Conservation (phyloP, 148 eudicot genomes). For the Heliosperma pusillum region DNA sequence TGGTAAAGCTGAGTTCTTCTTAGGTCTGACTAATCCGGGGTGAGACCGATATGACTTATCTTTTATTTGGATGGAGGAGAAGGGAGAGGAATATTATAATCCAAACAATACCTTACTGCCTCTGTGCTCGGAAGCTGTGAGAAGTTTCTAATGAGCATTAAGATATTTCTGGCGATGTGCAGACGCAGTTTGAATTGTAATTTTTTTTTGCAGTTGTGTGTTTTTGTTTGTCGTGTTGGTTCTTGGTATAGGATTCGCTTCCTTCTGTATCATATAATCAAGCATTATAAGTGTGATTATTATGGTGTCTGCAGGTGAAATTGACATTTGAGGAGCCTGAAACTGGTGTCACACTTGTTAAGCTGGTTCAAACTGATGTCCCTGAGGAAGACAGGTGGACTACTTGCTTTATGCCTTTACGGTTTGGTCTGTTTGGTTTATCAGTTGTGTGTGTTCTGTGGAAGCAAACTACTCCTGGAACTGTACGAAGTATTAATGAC, state of each 20-base stretch:
- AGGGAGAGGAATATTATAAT: too few species aligned
- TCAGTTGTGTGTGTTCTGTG: neutral
- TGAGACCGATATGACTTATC: too few species aligned
- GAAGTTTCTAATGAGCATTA: too few species aligned
- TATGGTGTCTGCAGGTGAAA: conserved; percentile 50
- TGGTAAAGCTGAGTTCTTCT: too few species aligned
- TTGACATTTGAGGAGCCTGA: conserved; percentile 88
- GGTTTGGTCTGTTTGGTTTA: neutral
- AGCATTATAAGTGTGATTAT: neutral
- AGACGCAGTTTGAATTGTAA: too few species aligned
- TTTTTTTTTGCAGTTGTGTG: too few species aligned
- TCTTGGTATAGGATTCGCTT: neutral
- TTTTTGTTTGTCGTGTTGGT: neutral
- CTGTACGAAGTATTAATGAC: neutral
- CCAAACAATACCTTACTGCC: too few species aligned
- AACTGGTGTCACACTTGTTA: conserved; percentile 71
- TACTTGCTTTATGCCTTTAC: neutral
- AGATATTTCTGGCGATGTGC: too few species aligned
- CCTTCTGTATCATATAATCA: too few species aligned
- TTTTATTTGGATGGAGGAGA: too few species aligned
- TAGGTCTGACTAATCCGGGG: too few species aligned
- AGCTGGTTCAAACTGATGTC: conserved; percentile 72
- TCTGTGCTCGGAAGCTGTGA: too few species aligned
- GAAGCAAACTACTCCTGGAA: neutral
- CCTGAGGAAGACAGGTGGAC: conserved; percentile 97